A percentile compares a stretch with the other conserved stretches of the same genome.
These are phyloP conservation scores for Helenozyma baotianmanensis DNA, from an alignment of 805 yeast species.

Conservation along the genomic window DNA sequence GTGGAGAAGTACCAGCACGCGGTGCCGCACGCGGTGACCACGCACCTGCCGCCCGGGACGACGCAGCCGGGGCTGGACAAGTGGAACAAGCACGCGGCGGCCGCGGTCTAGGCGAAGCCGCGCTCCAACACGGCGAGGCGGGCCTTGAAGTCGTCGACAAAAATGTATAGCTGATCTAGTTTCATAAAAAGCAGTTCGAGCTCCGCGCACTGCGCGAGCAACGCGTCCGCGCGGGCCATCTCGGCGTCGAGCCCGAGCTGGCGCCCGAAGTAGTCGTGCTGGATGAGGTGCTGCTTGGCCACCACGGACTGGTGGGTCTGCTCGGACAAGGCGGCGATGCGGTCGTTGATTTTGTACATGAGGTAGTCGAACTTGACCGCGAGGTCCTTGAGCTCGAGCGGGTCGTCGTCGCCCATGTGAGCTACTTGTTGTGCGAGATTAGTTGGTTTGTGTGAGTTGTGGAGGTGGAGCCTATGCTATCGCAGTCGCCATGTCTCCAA, in stretches of 20 bases:
- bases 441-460: not conserved
- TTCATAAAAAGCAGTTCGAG: constrained; percentile 50
- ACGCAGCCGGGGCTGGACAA: not conserved
- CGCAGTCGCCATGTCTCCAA: not conserved
- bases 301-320: constrained; percentile 27
- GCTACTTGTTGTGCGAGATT: not conserved
- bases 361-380: constrained; percentile 63
- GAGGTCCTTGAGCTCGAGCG: constrained; percentile 55
- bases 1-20: constrained; percentile 25
- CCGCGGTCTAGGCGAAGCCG: constrained; percentile 4
- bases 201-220: constrained; percentile 44
- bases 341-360: constrained; percentile 56
- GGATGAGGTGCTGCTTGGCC: constrained; percentile 27
- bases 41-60: constrained; percentile 1
- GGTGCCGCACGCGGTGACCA: not conserved
- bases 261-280: constrained; percentile 15
- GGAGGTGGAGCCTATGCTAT: not conserved
- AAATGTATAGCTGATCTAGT: constrained; percentile 44
- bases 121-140: constrained; percentile 16
- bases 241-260: constrained; percentile 34
- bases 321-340: constrained; percentile 45
- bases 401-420: constrained; percentile 42
- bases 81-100: not conserved
- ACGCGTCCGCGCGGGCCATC: constrained; percentile 33
- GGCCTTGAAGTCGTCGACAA: constrained; percentile 21